phyloP scores from a whole-genome alignment of 257 asterid genomes.

The Linaria vulgaris region DNA sequence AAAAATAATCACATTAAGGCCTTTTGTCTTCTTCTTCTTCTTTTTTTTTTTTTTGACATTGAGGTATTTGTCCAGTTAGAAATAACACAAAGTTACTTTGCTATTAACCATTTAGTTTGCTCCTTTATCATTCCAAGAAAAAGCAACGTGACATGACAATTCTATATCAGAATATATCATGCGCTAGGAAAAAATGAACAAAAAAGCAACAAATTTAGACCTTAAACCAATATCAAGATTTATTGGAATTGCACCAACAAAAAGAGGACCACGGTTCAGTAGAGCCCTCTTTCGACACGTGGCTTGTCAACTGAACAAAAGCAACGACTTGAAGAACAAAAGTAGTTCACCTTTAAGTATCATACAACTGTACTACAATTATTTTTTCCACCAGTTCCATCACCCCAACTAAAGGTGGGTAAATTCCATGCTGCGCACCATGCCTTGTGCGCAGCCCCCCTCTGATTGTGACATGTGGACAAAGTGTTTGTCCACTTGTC shows the following conservation, averaged over 20 bases:
- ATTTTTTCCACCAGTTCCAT: slow-evolving; percentile 2
- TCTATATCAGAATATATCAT: neutral
- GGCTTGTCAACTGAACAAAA: slow-evolving; percentile 19
- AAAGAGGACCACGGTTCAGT: neutral
- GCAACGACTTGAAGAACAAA: neutral
- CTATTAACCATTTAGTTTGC: too few relatives aligned
- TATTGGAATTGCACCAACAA: slow-evolving; percentile 25
- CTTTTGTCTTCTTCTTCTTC: too few relatives aligned
- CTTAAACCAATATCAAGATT: slow-evolving; percentile 8
- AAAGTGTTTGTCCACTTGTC: too few relatives aligned
- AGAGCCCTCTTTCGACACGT: slow-evolving; percentile 27
- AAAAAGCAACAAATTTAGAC: slow-evolving; percentile 14
- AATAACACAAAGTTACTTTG: too few relatives aligned
- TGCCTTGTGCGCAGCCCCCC: too few relatives aligned
- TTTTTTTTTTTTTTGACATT: too few relatives aligned
- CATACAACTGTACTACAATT: neutral
- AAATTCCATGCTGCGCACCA: too few relatives aligned
- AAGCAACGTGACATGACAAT: neutral
- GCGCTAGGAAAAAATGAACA: neutral
- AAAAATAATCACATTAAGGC: too few relatives aligned
- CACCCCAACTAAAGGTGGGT: too few relatives aligned
- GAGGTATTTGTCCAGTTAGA: too few relatives aligned
- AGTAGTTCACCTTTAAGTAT: neutral
- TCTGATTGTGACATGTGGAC: too few relatives aligned
- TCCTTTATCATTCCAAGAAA: too few relatives aligned